Evolutionary conservation across 2,329 filamentous ascomycete species (phyloP).

Genomic region (Ophiostoma sp.): DNA sequence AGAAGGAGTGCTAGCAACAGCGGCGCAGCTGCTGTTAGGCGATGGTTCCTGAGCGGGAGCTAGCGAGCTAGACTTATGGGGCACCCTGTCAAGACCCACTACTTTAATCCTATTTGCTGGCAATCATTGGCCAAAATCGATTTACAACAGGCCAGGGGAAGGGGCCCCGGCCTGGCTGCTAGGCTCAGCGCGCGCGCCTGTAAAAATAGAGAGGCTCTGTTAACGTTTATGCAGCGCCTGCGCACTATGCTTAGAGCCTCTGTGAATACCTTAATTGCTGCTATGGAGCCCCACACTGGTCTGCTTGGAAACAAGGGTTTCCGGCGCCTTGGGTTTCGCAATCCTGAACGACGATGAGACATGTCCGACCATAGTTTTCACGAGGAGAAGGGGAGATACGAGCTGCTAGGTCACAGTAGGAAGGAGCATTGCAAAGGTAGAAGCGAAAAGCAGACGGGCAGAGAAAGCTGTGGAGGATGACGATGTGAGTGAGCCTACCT

Average conservation of each 20-base stretch:
- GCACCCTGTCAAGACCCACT: conserved; percentile 3
- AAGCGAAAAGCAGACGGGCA: not conserved
- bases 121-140: not conserved
- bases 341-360: conserved; percentile 34
- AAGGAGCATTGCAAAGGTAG: not conserved
- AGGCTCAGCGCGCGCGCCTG: not conserved
- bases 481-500: not conserved
- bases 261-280: conserved; percentile 5
- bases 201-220: not conserved
- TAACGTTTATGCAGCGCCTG: not conserved
- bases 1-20: not conserved
- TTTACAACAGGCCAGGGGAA: not conserved
- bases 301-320: conserved; percentile 28
- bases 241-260: not conserved
- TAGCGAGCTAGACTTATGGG: conserved; percentile 13
- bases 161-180: not conserved
- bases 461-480: not conserved
- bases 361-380: conserved; percentile 20
- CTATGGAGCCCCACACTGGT: not conserved
- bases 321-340: conserved; percentile 38
- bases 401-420: not conserved
- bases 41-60: conserved; percentile 16
- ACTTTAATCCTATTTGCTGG: not conserved
- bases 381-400: conserved; percentile 12
- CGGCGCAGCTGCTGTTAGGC: not conserved